phyloP scores from a whole-genome alignment of 2,329 filamentous ascomycete genomes.

The Didymella pomorum region DNA sequence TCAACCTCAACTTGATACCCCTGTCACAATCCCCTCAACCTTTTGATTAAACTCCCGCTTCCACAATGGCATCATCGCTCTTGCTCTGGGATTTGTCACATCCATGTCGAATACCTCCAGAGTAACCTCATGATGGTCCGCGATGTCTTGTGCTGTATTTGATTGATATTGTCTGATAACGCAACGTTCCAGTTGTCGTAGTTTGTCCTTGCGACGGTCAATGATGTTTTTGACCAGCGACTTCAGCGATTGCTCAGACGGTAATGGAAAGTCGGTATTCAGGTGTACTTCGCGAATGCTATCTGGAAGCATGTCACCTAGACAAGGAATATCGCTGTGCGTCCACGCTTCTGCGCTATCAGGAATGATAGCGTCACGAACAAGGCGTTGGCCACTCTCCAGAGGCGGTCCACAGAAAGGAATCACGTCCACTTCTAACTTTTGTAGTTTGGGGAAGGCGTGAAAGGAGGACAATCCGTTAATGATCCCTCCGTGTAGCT shows the following conservation, averaged over 20 bases:
- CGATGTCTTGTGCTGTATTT: conserved; percentile 27
- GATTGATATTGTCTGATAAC: conserved; percentile 39
- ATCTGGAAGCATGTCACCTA: conserved; percentile 45
- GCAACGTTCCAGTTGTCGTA: conserved; percentile 28
- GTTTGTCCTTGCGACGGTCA: conserved; percentile 29
- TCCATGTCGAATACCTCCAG: conserved; percentile 37
- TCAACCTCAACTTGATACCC: no score
- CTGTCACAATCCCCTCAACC: conserved; percentile 34
- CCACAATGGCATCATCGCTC: conserved; percentile 45
- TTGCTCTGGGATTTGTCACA: conserved; percentile 20
- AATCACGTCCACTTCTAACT: conserved; percentile 42
- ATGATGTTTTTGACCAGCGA: conserved; percentile 45
- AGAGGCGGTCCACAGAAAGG: conserved; percentile 48
- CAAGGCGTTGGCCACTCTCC: conserved; percentile 44
- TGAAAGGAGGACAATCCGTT: conserved; percentile 46
- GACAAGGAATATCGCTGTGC: conserved; percentile 44
- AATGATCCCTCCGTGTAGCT: conserved; percentile 40
- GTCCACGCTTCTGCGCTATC: conserved; percentile 36
- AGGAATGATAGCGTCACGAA: conserved; percentile 28
- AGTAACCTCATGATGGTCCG: conserved; percentile 23
- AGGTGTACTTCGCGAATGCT: conserved; percentile 41
- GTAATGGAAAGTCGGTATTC: conserved; percentile 41
- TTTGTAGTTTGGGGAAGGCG: conserved; percentile 32
- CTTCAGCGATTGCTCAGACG: conserved; percentile 31
- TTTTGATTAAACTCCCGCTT: conserved; percentile 40